Conservation (phyloP, 2,329 filamentous ascomycete species). For the Aspergillus texensis region DNA sequence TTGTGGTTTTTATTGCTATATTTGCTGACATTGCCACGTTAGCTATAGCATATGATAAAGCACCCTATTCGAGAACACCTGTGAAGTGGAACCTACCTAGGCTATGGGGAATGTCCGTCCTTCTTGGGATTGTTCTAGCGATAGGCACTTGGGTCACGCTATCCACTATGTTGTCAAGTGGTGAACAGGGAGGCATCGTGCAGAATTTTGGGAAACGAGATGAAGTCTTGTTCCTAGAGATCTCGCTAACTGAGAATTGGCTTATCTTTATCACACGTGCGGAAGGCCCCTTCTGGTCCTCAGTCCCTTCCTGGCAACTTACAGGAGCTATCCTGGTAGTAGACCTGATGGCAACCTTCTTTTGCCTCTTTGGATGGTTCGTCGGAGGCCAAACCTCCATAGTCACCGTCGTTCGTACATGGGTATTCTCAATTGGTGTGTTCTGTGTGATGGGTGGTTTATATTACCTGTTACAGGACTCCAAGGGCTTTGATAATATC, state of each 20-base stretch:
- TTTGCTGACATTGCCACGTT: constrained; percentile 92
- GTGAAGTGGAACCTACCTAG: constrained; percentile 96
- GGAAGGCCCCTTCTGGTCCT: constrained; percentile 90
- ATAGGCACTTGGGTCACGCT: constrained; percentile 86
- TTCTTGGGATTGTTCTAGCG: constrained; percentile 79
- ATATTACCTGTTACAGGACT: constrained; percentile 82
- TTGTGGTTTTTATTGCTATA: constrained; percentile 92
- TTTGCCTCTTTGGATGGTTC: constrained; percentile 86
- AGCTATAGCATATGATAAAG: constrained; percentile 91
- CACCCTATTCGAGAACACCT: constrained; percentile 79
- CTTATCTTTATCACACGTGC: constrained; percentile 94
- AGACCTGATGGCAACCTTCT: constrained; percentile 81
- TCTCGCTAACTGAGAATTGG: constrained; percentile 92
- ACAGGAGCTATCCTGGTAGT: constrained; percentile 76
- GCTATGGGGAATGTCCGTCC: constrained; percentile 88
- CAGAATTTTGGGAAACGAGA: constrained; percentile 86
- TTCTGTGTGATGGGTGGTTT: constrained; percentile 80
- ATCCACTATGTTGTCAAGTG: constrained; percentile 75
- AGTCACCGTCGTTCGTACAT: constrained; percentile 83
- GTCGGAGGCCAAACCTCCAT: constrained; percentile 70
- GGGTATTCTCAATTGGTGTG: constrained; percentile 88
- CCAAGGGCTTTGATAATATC: constrained; percentile 81
- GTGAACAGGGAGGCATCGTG: constrained; percentile 77
- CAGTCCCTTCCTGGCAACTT: constrained; percentile 84
- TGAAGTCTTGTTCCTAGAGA: constrained; percentile 83